These are phyloP conservation scores for Galium porrigens DNA, from an alignment of 305 asterid genomes.

Conservation along the genomic window DNA sequence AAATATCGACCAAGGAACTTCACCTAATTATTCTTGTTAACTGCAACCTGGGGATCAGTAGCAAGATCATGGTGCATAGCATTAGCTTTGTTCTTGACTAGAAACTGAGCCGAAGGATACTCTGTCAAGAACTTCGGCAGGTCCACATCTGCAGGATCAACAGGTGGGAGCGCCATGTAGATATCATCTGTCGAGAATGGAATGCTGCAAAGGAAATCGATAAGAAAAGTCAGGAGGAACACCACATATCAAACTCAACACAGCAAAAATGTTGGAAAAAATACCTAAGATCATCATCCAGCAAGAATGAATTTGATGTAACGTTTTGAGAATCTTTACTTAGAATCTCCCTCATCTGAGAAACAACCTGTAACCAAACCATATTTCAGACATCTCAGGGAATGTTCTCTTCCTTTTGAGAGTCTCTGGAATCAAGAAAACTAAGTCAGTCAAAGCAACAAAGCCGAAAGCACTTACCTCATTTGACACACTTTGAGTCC, in stretches of 20 bases:
- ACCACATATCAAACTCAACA: conserved; percentile 2
- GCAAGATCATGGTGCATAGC: neutral
- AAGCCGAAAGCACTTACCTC: conserved; percentile 41
- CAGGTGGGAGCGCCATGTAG: conserved; percentile 77
- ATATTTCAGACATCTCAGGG: neutral
- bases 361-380: conserved; percentile 54
- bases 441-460: neutral
- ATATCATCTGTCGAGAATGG: conserved; percentile 93
- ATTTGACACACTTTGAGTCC: conserved; percentile 89
- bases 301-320: conserved; percentile 77
- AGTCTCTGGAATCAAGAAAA: too few relatives aligned
- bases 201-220: conserved; percentile 39
- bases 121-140: conserved; percentile 60
- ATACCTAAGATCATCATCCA: conserved; percentile 94
- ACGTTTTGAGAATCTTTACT: conserved; percentile 70
- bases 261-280: conserved; percentile 5
- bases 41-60: neutral
- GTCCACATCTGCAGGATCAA: conserved; percentile 59
- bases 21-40: neutral
- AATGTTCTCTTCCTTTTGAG: too few relatives aligned
- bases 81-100: conserved; percentile 39
- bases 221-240: neutral
- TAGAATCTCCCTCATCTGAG: conserved; percentile 85
- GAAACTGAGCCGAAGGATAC: conserved; percentile 47
- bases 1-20: neutral